Conservation (phyloP, 2,329 filamentous ascomycete genomes). For the Cladosporium sp. region DNA sequence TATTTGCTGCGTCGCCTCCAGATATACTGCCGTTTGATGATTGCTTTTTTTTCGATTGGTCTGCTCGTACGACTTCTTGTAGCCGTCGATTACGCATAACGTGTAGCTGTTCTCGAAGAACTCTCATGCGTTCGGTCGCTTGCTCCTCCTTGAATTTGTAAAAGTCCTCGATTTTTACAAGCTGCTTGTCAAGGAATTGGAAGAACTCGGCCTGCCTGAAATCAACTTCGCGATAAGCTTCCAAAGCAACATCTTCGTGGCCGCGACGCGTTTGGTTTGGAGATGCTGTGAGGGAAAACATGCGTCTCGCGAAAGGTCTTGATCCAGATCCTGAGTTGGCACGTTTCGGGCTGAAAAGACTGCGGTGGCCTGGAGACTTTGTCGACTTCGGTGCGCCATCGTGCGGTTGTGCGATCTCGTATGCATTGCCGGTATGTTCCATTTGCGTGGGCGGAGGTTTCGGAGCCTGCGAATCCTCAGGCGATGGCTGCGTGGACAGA, state of each 20-base stretch:
- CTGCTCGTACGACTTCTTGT: constrained; percentile 59
- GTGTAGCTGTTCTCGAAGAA: constrained; percentile 78
- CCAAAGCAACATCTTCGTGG: constrained; percentile 41
- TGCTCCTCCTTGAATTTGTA: constrained; percentile 85
- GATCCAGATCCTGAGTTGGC: constrained; percentile 31
- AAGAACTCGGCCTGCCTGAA: constrained; percentile 79
- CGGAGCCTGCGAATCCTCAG: neutral
- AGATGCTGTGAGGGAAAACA: constrained; percentile 18
- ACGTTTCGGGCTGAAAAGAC: constrained; percentile 27
- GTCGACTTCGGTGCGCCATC: neutral
- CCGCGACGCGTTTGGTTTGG: constrained; percentile 21
- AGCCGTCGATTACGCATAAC: constrained; percentile 83
- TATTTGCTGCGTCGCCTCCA: neutral
- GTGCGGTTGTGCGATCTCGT: constrained; percentile 16
- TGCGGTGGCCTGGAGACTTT: neutral
- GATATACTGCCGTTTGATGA: neutral
- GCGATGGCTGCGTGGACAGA: constrained; percentile 12
- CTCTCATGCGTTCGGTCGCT: constrained; percentile 62
- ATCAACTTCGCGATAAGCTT: constrained; percentile 59
- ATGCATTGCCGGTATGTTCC: constrained; percentile 22
- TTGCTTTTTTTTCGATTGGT: constrained; percentile 24
- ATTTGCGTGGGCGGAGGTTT: constrained; percentile 19
- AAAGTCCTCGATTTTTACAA: constrained; percentile 88
- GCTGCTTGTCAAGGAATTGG: constrained; percentile 71
- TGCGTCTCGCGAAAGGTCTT: constrained; percentile 19